Evolutionary conservation across 805 yeast genomes (phyloP), one percentile per base, ranked within the genome.

Genomic region (Kodamaea kakaduensis): DNA sequence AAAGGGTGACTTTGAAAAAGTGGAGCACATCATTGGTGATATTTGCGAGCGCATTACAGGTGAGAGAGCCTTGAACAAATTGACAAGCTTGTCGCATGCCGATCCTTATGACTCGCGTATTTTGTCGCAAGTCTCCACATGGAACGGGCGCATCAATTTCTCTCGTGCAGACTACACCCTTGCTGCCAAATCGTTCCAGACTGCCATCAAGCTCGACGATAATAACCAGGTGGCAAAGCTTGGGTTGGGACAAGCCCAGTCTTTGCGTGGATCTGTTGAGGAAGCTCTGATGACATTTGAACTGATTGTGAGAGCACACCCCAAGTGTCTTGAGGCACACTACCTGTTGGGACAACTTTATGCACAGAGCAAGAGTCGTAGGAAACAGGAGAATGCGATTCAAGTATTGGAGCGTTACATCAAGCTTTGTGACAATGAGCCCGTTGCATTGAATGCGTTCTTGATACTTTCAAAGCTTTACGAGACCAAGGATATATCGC

Each of bases 201-300:
- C 78, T 40, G 77, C 97, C 5, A 71, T 77, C 25, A 78, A 77
- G 42, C 61, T 72, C 23, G 78, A 83, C 51, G 84, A 79, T 24
- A 68, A 62, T 32, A 84, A 84, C 47, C 50, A 81, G 3, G 69
- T 83, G 14, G 80, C 96, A 0, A 78, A 78, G 45, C 65, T 89
- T 37, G 97, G 96, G 19, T 71, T 84, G 39, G 96, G 94, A 1
- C 94, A 87, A 56, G 74, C 95, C 2, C 88, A 87, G 52, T 73
- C 82, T 36, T 71, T 78, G 35, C 80, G 89, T 53, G 81, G 80
- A 31, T 75, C 83, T 25, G 54, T 75, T 8, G 88, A 85, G 48
- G 97, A 89, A 54, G 93, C 97, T 9, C 77, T 83, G 45, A 71
- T 89, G 44, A 78, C 95, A 0, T 84, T 86, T 50, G 97, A 90